Percentiles rank a stretch among this genome's conserved stretches.
Evolutionary conservation across 106 monocot genomes (phyloP).

Genomic region (Platanthera zijinensis): DNA sequence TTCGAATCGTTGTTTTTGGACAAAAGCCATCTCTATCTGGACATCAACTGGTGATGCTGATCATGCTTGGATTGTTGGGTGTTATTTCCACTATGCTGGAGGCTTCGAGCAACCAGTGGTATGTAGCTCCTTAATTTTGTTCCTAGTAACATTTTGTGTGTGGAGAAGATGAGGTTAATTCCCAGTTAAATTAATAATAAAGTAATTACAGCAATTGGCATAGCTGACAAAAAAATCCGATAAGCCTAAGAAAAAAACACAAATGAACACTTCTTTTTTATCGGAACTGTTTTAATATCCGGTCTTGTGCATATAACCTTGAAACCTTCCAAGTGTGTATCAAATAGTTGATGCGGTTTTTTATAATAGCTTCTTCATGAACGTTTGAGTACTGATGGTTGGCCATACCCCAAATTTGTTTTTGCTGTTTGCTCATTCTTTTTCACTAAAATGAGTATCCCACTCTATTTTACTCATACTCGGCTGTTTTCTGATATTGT

Average conservation of each 20-base stretch:
- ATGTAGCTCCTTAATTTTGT: conserved; percentile 8
- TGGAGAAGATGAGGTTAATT: no score
- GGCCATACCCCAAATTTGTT: no score
- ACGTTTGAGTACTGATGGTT: background rate
- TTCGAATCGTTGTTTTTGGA: conserved; percentile 91
- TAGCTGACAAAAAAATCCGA: no score
- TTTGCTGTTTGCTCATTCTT: no score
- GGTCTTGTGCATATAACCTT: background rate
- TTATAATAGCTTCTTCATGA: background rate
- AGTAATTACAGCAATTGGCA: no score
- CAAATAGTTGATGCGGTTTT: background rate
- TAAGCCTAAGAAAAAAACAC: no score
- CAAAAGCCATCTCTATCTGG: conserved; percentile 98
- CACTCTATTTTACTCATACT: no score
- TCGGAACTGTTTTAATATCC: background rate
- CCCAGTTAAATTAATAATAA: no score
- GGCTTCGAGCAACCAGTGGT: conserved; percentile 86
- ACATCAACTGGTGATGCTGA: conserved; percentile 90
- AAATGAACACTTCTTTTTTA: background rate
- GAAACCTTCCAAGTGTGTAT: background rate
- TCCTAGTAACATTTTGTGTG: background rate
- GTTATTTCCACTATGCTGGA: conserved; percentile 92
- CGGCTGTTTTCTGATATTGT: no score
- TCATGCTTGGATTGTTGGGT: conserved; percentile 90
- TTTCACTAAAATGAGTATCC: no score